Evolutionary conservation across 2,329 filamentous ascomycete genomes (phyloP), one percentile per base, ranked within the genome.

Genomic region (Plenodomus lindquistii): DNA sequence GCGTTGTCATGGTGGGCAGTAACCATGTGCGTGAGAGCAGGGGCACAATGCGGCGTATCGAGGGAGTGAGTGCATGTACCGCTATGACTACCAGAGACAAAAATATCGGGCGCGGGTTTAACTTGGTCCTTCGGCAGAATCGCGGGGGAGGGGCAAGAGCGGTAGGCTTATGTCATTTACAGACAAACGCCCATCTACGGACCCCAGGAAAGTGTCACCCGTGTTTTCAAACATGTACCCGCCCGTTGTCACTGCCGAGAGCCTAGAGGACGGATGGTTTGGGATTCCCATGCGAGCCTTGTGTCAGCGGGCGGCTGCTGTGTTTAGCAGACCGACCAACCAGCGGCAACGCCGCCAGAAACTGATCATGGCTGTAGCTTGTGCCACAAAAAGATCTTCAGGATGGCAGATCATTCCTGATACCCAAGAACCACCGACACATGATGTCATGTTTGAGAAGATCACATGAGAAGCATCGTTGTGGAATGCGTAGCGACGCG

Each of bases 361-460:
- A 31, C 6, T 13, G 27, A 31, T 15, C 27, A 31, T 7, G 27
- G 27, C 27, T 8, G 9, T 15, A 31, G 27, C 5, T 15, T 15
- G 13, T 15, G 13, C 19, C n/a, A 16, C 41, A 24, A 13, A 31
- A 49, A 17, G 60, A 66, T 63, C 55, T 46, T 57, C 60, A 59
- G 55, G 54, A 56, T 49, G 46, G 56, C 37, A 45, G 62, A 64
- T 64, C 57, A 59, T 64, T 57, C 44, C 63, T 63, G 57, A 62
- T 47, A 36, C 38, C 45, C 42, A 21, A 31, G 35, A 46, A 37
- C 36, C 37, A 37, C 34, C 34, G 21, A 39, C 40, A 51, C 40
- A 44, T 59, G 57, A 56, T 49, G 47, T 62, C 57, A 60, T 56
- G 37, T 24, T 34, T 50, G 37, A 50, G 52, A 57, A 47, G 46